A percentile compares a stretch with the other conserved stretches of the same genome.
Evolutionary conservation across 163 green algal genomes (phyloP).

Genomic region (Prototheca wickerhamii): DNA sequence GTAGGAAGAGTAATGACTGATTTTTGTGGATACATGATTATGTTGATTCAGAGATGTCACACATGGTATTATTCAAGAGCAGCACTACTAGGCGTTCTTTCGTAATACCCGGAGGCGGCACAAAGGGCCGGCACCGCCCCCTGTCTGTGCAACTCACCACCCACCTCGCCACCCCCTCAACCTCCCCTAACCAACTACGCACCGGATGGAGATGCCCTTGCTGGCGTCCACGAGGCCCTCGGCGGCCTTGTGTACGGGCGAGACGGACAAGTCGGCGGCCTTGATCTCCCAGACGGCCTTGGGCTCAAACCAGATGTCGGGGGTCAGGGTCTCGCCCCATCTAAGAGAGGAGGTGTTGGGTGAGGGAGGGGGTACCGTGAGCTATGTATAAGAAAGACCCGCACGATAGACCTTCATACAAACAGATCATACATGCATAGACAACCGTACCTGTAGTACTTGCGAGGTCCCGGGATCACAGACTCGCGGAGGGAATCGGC

Average conservation of each 20-base stretch:
- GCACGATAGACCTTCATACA: no score
- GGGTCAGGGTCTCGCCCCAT: constrained; percentile 61
- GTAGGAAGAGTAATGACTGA: neutral
- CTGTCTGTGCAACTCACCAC: neutral
- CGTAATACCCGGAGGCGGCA: neutral
- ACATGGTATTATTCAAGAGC: no score
- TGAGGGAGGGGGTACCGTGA: neutral
- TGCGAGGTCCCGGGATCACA: constrained; percentile 45
- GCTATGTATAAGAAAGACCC: neutral
- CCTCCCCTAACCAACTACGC: constrained; percentile 12
- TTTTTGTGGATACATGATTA: no score
- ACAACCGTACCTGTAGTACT: constrained; percentile 56
- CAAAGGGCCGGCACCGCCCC: neutral
- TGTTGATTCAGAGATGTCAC: no score
- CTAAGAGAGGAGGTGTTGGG: constrained; percentile 19
- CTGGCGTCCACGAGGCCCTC: constrained; percentile 67
- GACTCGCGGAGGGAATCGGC: constrained; percentile 48
- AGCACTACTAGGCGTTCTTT: no score
- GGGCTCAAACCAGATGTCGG: constrained; percentile 91
- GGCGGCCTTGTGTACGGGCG: constrained; percentile 81
- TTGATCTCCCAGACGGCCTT: constrained; percentile 95
- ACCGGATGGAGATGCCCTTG: constrained; percentile 83
- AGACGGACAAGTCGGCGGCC: constrained; percentile 91
- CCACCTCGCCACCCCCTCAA: neutral
- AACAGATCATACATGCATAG: no score